A percentile compares a stretch with the other conserved stretches of the same genome.
Evolutionary conservation across 2,329 filamentous ascomycete species (phyloP).

Genomic region (Monilinia fructicola): DNA sequence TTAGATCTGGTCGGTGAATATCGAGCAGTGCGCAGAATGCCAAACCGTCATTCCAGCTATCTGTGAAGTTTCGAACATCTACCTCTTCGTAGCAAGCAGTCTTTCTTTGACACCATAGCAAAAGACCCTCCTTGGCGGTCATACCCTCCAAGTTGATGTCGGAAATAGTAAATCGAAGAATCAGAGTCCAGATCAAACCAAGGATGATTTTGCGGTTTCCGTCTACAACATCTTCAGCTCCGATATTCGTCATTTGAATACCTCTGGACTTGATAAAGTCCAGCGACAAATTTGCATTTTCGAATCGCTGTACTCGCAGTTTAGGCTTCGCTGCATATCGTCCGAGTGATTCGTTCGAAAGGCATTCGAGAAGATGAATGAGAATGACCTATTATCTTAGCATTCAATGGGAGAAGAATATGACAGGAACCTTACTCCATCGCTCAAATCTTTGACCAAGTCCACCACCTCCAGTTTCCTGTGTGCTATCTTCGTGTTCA

Average conservation of each 20-base stretch:
- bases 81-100: slow-evolving; percentile 98
- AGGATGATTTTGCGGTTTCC: slow-evolving; percentile 97
- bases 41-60: slow-evolving; percentile 95
- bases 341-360: slow-evolving; percentile 90
- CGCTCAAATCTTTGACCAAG: slow-evolving; percentile 83
- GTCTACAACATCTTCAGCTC: slow-evolving; percentile 96
- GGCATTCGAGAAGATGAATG: slow-evolving; percentile 94
- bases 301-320: slow-evolving; percentile 92
- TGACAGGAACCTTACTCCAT: slow-evolving; percentile 69
- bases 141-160: slow-evolving; percentile 98
- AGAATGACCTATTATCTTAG: slow-evolving; percentile 69
- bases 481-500: slow-evolving; percentile 89
- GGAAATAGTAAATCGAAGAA: slow-evolving; percentile 96
- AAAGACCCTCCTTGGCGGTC: slow-evolving; percentile 92
- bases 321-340: slow-evolving; percentile 96
- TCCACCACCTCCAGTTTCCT: slow-evolving; percentile 80
- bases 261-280: slow-evolving; percentile 88
- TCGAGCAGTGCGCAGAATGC: slow-evolving; percentile 96
- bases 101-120: slow-evolving; percentile 97
- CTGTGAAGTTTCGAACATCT: slow-evolving; percentile 90
- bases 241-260: slow-evolving; percentile 98
- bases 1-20: slow-evolving; percentile 94
- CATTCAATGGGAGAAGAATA: slow-evolving; percentile 28
- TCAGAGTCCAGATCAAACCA: slow-evolving; percentile 96
- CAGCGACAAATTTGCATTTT: slow-evolving; percentile 95